Conservation (phyloP, 2,329 filamentous ascomycete genomes). For the Endothia cerciana region DNA sequence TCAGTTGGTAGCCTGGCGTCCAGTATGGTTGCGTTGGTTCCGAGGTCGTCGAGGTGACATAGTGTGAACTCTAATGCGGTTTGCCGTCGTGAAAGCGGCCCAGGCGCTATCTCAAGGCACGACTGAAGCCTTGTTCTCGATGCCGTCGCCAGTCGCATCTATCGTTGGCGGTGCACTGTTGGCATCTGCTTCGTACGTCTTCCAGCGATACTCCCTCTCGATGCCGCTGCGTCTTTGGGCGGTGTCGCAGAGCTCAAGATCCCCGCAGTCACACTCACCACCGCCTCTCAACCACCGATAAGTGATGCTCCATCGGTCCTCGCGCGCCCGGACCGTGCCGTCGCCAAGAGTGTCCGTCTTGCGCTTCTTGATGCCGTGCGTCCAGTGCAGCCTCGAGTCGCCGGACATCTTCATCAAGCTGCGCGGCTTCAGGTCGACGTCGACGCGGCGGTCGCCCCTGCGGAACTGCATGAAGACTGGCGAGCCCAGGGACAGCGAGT, state of each 20-base stretch:
- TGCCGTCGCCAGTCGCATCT: background rate
- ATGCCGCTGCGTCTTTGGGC: constrained; percentile 50
- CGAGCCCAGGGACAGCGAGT: constrained; percentile 48
- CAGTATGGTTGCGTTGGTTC: background rate
- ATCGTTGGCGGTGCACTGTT: background rate
- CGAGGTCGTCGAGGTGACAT: background rate
- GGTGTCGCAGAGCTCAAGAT: constrained; percentile 55
- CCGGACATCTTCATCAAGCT: constrained; percentile 57
- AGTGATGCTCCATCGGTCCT: constrained; percentile 58
- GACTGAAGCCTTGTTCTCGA: background rate
- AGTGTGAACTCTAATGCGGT: background rate
- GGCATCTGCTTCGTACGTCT: constrained; percentile 34
- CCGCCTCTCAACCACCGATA: constrained; percentile 56
- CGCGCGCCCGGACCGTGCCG: constrained; percentile 47
- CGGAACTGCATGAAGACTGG: constrained; percentile 51
- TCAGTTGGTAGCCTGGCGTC: background rate
- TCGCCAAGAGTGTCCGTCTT: constrained; percentile 46
- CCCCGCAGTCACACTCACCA: constrained; percentile 53
- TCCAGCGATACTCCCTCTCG: constrained; percentile 56
- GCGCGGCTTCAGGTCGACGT: constrained; percentile 52
- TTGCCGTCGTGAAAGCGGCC: background rate
- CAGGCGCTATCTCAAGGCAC: background rate
- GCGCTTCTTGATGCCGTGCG: constrained; percentile 37
- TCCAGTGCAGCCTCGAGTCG: constrained; percentile 55
- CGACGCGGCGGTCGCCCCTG: constrained; percentile 37